These are phyloP conservation scores for Fraxinus sp. DNA, from an alignment of 305 asterid genomes.

Conservation along the genomic window DNA sequence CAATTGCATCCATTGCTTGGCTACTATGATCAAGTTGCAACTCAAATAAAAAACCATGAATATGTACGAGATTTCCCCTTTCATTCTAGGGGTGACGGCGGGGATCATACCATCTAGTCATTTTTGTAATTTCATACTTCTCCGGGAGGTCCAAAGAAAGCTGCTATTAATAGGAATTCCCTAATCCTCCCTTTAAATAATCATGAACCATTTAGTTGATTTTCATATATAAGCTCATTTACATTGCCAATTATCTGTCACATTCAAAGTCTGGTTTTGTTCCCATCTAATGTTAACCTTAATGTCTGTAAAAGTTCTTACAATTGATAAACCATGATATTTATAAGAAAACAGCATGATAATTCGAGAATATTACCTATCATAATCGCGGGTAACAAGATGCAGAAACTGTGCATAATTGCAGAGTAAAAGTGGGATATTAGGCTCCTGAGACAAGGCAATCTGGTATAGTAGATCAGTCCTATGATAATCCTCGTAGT, in stretches of 20 bases:
- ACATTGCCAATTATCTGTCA: not conserved
- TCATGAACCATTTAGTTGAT: not conserved
- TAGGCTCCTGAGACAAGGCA: conserved; percentile 58
- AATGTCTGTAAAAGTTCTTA: not conserved
- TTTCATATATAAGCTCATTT: not conserved
- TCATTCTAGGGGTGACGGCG: not conserved
- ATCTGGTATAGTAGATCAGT: conserved; percentile 65
- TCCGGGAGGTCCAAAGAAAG: not conserved
- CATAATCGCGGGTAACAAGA: conserved; percentile 51
- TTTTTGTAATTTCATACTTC: not conserved
- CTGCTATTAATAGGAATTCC: not conserved
- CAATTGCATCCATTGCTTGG: not conserved
- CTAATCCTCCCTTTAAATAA: not conserved
- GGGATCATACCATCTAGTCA: not conserved
- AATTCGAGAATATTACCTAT: conserved; percentile 45
- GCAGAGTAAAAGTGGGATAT: conserved; percentile 64
- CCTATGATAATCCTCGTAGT: conserved; percentile 44
- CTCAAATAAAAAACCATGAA: not conserved
- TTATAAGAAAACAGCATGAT: not conserved
- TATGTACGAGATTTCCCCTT: not conserved
- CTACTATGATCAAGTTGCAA: not conserved
- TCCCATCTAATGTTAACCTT: not conserved
- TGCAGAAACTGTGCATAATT: conserved; percentile 73
- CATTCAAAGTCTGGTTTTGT: not conserved
- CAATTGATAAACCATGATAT: not conserved